These are phyloP conservation scores for Nemania serpens DNA, from an alignment of 2,329 filamentous ascomycete species.

Conservation along the genomic window DNA sequence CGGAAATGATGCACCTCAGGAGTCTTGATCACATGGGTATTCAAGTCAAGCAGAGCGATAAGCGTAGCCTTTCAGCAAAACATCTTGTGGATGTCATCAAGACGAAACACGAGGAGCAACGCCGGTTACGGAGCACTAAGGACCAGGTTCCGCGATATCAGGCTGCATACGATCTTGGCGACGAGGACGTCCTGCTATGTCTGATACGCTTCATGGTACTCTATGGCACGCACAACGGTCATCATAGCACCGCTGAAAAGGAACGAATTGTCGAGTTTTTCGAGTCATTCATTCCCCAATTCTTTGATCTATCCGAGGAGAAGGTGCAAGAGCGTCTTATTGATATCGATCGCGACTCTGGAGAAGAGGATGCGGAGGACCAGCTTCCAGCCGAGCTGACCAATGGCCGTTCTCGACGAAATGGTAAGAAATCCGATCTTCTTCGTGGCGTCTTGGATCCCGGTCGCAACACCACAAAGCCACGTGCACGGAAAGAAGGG, in stretches of 20 bases:
- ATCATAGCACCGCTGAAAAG: conserved; percentile 74
- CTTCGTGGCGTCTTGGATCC: conserved; percentile 86
- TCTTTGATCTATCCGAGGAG: conserved; percentile 77
- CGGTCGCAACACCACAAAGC: conserved; percentile 70
- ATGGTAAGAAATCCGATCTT: conserved; percentile 78
- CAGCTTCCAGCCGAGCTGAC: conserved; percentile 71
- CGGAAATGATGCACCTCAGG: conserved; percentile 91
- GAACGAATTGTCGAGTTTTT: conserved; percentile 76
- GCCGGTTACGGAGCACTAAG: conserved; percentile 69
- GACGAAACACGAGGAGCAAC: conserved; percentile 89
- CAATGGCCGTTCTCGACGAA: conserved; percentile 70
- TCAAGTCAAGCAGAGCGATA: conserved; percentile 84
- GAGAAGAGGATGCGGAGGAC: conserved; percentile 79
- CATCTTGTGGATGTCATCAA: conserved; percentile 89
- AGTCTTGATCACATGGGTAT: conserved; percentile 97
- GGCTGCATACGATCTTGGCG: conserved; percentile 74
- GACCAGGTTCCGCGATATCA: conserved; percentile 70
- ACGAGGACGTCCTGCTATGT: conserved; percentile 69
- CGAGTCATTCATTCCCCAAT: conserved; percentile 73
- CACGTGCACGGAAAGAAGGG: conserved; percentile 76
- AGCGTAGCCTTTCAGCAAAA: conserved; percentile 88
- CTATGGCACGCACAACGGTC: conserved; percentile 69
- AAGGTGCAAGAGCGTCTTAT: conserved; percentile 68
- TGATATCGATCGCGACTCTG: conserved; percentile 71
- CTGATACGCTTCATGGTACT: conserved; percentile 66